These are phyloP conservation scores for Pleurotus ostreatus DNA, from an alignment of 768 basidiomycete genomes.

Conservation along the genomic window DNA sequence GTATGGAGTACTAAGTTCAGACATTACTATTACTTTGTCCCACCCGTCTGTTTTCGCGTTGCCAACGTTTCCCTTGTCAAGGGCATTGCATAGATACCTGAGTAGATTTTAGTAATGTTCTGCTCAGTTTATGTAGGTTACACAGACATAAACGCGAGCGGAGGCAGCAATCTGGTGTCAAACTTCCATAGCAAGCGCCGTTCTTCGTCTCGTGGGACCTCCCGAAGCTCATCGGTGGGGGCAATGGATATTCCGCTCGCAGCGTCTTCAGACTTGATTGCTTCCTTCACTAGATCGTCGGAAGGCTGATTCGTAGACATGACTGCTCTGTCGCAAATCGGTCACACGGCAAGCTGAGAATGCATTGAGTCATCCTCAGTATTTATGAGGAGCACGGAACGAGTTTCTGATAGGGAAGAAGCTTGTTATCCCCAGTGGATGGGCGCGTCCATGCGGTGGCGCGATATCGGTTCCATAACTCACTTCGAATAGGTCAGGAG, in stretches of 20 bases:
- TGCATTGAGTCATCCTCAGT: not conserved
- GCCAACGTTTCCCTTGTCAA: conserved; percentile 47
- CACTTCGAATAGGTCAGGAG: no score
- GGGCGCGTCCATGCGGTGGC: not conserved
- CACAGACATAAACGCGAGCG: conserved; percentile 38
- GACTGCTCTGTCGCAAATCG: not conserved
- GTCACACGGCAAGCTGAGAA: not conserved
- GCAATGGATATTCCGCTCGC: not conserved
- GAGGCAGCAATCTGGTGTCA: conserved; percentile 38
- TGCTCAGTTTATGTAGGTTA: not conserved
- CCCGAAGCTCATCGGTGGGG: not conserved
- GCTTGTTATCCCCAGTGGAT: not conserved
- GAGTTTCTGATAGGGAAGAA: not conserved
- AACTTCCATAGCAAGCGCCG: conserved; percentile 34
- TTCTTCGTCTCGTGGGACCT: conserved; percentile 19
- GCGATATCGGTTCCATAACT: no score
- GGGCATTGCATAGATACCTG: conserved; percentile 46
- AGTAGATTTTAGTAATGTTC: not conserved
- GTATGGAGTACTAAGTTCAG: no score
- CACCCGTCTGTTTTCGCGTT: conserved; percentile 52
- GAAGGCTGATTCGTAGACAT: not conserved
- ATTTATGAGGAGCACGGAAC: conserved; percentile 6
- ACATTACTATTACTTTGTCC: conserved; percentile 31
- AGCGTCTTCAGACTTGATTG: not conserved
- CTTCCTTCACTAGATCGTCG: not conserved